Conservation (phyloP, 2,329 filamentous ascomycete genomes). For the Fusarium pilosicola region DNA sequence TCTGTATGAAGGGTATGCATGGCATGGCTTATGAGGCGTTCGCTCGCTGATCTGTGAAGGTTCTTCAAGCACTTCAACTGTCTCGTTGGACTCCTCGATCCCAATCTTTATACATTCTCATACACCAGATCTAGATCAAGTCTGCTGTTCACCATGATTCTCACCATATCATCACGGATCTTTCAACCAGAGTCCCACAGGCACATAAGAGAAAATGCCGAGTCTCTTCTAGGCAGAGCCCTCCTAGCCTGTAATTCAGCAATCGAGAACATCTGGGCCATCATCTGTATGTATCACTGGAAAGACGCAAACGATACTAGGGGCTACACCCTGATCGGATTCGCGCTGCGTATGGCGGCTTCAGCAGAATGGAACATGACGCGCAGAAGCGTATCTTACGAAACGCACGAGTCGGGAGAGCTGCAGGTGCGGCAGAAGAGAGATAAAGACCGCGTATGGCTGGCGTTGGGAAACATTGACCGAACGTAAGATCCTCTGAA, state of each 20-base stretch:
- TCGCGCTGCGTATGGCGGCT: neutral
- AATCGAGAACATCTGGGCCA: constrained; percentile 1
- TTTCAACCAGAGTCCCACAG: neutral
- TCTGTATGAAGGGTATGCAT: neutral
- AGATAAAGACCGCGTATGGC: neutral
- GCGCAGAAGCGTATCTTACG: rapidly evolving
- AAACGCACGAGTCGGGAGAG: neutral
- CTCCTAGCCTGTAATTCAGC: neutral
- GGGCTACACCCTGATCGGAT: neutral
- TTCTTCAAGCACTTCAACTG: constrained; percentile 1
- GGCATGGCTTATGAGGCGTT: too few species aligned
- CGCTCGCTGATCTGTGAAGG: neutral
- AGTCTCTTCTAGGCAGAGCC: neutral
- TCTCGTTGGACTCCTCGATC: neutral
- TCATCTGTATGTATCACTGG: constrained; percentile 6
- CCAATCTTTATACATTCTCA: neutral
- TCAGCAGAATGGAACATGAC: neutral
- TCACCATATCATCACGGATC: neutral
- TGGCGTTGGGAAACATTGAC: neutral
- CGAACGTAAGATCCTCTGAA: neutral
- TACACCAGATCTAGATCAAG: neutral
- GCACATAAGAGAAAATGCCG: neutral
- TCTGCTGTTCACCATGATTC: neutral
- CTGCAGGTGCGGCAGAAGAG: neutral
- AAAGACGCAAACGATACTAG: neutral